Evolutionary conservation across 1,139 yeast species (phyloP).

Genomic region (Candida sanyaensis): DNA sequence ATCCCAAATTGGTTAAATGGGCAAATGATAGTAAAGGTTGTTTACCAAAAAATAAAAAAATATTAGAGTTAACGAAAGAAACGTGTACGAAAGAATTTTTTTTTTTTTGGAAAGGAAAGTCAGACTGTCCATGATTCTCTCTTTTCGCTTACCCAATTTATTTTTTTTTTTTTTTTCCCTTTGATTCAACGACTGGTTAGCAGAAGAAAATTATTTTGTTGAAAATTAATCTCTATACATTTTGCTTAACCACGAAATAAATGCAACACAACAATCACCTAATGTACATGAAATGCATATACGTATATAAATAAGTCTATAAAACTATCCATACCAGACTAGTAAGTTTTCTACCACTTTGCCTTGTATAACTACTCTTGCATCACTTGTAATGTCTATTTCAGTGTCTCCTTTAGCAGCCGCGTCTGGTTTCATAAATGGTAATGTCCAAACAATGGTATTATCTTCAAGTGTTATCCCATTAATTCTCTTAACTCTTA

Average conservation of each 20-base stretch:
- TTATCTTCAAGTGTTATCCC: constrained; percentile 31
- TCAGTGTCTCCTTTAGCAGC: constrained; percentile 8
- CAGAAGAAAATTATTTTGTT: neutral
- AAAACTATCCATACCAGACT: constrained; percentile 23
- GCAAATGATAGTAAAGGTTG: too few species aligned
- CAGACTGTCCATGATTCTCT: neutral
- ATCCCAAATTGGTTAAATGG: neutral
- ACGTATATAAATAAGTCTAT: neutral
- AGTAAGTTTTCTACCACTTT: constrained; percentile 37
- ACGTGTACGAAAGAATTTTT: neutral
- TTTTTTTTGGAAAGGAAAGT: neutral
- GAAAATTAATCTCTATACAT: neutral
- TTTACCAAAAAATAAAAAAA: neutral
- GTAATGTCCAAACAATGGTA: constrained; percentile 31
- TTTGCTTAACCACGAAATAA: too few species aligned
- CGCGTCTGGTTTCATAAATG: constrained; percentile 17
- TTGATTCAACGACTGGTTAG: constrained; percentile 3
- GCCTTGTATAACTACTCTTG: constrained; percentile 33
- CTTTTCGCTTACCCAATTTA: neutral
- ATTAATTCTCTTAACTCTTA: constrained; percentile 35
- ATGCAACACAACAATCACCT: neutral
- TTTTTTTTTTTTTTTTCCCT: neutral
- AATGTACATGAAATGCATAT: neutral
- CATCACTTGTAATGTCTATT: constrained; percentile 25
- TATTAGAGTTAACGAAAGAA: neutral